Conservation (phyloP, 2,329 filamentous ascomycete genomes). For the Fusarium sp. region DNA sequence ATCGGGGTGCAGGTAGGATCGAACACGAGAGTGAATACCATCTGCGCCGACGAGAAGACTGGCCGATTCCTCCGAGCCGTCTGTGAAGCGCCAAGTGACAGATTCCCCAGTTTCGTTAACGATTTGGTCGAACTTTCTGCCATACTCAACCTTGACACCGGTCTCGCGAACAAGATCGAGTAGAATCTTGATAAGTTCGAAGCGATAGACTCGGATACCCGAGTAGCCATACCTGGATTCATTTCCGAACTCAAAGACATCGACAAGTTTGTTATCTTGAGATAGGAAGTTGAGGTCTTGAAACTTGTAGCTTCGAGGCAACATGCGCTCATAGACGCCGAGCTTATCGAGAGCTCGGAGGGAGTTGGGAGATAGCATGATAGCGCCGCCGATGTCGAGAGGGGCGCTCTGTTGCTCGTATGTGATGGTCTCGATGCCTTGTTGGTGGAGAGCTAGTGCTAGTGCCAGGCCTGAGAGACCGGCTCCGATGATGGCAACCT, state of each 20-base stretch:
- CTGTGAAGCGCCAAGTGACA: conserved; percentile 62
- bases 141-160: conserved; percentile 59
- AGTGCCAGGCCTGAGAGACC: conserved; percentile 65
- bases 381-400: conserved; percentile 64
- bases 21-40: conserved; percentile 69
- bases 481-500: conserved; percentile 51
- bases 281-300: conserved; percentile 62
- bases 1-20: conserved; percentile 63
- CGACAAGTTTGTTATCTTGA: conserved; percentile 48
- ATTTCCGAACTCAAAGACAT: conserved; percentile 63
- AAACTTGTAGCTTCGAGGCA: conserved; percentile 63
- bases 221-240: conserved; percentile 63
- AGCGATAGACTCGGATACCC: conserved; percentile 66
- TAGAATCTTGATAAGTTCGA: conserved; percentile 64
- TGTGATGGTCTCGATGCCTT: conserved; percentile 62
- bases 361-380: conserved; percentile 72
- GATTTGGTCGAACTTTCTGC: conserved; percentile 61
- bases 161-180: conserved; percentile 55
- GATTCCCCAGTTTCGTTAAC: conserved; percentile 54
- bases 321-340: conserved; percentile 61
- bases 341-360: conserved; percentile 65
- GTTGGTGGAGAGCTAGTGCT: conserved; percentile 65
- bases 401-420: conserved; percentile 63
- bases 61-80: conserved; percentile 57
- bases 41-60: conserved; percentile 67